Evolutionary conservation across 352 stramenopile genomes (phyloP).

Genomic region (Salisapilia sapeloensis): DNA sequence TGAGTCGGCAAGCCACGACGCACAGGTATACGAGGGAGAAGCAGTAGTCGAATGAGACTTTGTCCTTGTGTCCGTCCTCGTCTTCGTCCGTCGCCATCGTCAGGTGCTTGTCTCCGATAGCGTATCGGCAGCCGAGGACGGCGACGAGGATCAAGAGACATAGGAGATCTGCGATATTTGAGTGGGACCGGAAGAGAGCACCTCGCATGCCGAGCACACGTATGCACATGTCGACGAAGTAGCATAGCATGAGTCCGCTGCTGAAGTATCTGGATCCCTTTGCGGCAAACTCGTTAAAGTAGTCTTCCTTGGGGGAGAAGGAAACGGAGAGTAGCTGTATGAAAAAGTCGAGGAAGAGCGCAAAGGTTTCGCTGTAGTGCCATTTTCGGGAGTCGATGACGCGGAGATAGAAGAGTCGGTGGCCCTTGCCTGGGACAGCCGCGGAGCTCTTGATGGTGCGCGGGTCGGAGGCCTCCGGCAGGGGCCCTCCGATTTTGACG

Average conservation of each 20-base stretch:
- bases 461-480: constrained; percentile 54
- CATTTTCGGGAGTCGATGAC: constrained; percentile 80
- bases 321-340: constrained; percentile 67
- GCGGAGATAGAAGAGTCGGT: constrained; percentile 64
- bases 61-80: not conserved
- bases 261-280: constrained; percentile 62
- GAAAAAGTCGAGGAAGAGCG: constrained; percentile 77
- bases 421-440: constrained; percentile 12
- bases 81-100: too few species aligned
- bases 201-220: constrained; percentile 50
- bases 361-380: constrained; percentile 77
- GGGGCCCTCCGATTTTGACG: constrained; percentile 63
- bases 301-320: constrained; percentile 43
- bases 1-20: constrained; percentile 49
- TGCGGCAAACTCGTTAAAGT: constrained; percentile 41
- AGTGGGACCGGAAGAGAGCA: constrained; percentile 65
- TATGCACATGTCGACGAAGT: constrained; percentile 73
- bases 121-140: constrained; percentile 27
- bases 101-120: constrained; percentile 13
- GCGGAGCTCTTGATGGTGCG: constrained; percentile 33
- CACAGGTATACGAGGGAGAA: constrained; percentile 49
- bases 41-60: constrained; percentile 41
- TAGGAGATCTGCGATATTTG: constrained; percentile 63
- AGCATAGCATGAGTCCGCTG: constrained; percentile 55
- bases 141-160: constrained; percentile 50